Conservation (phyloP, 2,329 filamentous ascomycete species). For the Berkeleyomyces basicola region DNA sequence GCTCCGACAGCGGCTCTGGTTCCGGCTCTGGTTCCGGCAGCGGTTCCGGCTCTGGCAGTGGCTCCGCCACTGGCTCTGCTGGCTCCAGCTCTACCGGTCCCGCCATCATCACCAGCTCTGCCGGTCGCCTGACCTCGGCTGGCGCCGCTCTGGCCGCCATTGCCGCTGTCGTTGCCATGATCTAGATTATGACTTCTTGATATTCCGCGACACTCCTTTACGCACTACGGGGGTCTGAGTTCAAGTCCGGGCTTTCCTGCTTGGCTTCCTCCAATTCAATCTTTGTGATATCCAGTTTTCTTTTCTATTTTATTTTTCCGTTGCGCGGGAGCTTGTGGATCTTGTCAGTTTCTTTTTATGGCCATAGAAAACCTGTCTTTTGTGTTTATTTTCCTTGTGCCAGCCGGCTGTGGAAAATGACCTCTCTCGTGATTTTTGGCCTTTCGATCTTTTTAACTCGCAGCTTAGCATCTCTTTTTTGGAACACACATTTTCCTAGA, state of each 20-base stretch:
- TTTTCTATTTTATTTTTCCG: not conserved
- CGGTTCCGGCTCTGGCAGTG: not conserved
- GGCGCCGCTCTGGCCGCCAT: constrained; percentile 10
- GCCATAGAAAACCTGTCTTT: not conserved
- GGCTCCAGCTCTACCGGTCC: not conserved
- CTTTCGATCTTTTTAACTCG: not conserved
- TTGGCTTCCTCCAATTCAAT: not conserved
- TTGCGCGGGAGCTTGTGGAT: not conserved
- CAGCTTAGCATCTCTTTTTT: not conserved
- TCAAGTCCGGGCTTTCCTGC: no score
- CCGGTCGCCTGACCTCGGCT: constrained; percentile 9
- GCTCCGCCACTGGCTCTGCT: not conserved
- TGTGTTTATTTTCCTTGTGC: not conserved
- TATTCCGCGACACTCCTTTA: not conserved
- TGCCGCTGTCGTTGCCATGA: constrained; percentile 12
- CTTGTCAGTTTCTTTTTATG: not conserved
- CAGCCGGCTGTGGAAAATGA: not conserved
- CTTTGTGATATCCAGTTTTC: constrained; percentile 2
- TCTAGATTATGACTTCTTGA: constrained; percentile 5
- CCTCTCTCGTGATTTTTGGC: not conserved
- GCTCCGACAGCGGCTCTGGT: not conserved
- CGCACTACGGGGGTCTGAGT: not conserved
- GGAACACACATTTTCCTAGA: not conserved
- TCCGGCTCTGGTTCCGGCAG: not conserved
- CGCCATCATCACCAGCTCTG: constrained; percentile 5